A percentile compares a stretch with the other conserved stretches of the same genome.
Evolutionary conservation across 768 basidiomycete genomes (phyloP).

Genomic region (Leccinum longicurvipes): DNA sequence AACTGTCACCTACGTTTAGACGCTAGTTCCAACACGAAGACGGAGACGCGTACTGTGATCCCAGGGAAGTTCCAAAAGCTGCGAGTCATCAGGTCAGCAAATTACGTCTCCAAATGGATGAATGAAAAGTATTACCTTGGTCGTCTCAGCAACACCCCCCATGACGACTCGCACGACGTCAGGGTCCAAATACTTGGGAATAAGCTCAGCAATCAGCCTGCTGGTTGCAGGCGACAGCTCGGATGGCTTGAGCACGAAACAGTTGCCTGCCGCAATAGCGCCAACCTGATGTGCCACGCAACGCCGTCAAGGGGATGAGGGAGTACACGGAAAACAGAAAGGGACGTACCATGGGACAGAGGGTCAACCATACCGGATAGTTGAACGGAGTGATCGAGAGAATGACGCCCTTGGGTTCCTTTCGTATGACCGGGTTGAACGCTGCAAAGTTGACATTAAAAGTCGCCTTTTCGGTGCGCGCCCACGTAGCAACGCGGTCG

Average conservation of each 20-base stretch:
- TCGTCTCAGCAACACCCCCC: conserved; percentile 63
- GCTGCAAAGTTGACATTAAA: conserved; percentile 55
- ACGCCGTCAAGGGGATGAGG: neutral
- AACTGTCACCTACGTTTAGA: conserved; percentile 18
- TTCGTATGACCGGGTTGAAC: conserved; percentile 62
- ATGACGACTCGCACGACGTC: conserved; percentile 65
- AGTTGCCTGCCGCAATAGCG: conserved; percentile 78
- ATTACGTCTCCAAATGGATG: neutral
- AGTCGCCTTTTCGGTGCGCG: conserved; percentile 54
- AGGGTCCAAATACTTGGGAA: conserved; percentile 73
- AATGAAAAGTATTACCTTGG: conserved; percentile 36
- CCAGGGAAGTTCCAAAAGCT: conserved; percentile 76
- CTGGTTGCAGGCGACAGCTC: conserved; percentile 59
- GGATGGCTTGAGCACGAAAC: conserved; percentile 72
- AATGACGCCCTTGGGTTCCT: conserved; percentile 75
- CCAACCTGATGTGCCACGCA: conserved; percentile 40
- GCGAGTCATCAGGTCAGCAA: neutral
- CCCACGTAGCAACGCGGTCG: conserved; percentile 70
- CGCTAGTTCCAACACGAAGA: neutral
- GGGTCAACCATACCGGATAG: conserved; percentile 60
- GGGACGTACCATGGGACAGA: conserved; percentile 54
- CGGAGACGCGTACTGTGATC: conserved; percentile 41
- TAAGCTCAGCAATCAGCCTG: conserved; percentile 58
- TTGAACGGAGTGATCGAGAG: conserved; percentile 75
- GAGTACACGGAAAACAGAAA: neutral